A percentile compares a stretch with the other conserved stretches of the same genome.
phyloP scores from a whole-genome alignment of 768 basidiomycete genomes.

The Galerina marginata region DNA sequence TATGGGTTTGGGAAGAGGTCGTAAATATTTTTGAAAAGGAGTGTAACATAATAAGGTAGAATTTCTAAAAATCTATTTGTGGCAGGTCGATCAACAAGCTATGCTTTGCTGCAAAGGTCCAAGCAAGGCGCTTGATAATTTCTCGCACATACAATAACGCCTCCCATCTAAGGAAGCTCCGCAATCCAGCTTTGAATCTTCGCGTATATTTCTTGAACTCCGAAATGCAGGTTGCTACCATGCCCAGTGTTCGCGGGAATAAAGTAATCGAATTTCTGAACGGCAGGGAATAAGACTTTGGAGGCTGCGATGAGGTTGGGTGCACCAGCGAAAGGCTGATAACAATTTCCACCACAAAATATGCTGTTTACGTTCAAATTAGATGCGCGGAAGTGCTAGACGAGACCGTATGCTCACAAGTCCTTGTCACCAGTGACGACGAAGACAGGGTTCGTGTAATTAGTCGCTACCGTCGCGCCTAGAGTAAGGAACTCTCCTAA shows the following conservation, averaged over 20 bases:
- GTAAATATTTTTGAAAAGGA: too few relatives aligned
- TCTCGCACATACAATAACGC: not conserved
- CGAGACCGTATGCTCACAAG: conserved; percentile 19
- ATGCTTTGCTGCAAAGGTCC: not conserved
- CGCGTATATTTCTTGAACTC: conserved; percentile 15
- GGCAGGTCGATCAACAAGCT: not conserved
- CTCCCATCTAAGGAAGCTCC: not conserved
- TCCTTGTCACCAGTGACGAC: conserved; percentile 31
- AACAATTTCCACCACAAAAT: conserved; percentile 24
- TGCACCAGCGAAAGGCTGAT: conserved; percentile 11
- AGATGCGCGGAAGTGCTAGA: not conserved
- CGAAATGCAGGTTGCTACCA: conserved; percentile 22
- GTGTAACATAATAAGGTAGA: too few relatives aligned
- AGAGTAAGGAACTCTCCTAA: conserved; percentile 28
- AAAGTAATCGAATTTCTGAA: conserved; percentile 11
- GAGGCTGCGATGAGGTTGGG: conserved; percentile 14
- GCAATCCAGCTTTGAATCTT: conserved; percentile 22
- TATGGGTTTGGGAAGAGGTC: too few relatives aligned
- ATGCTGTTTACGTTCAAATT: conserved; percentile 12
- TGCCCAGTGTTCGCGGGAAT: conserved; percentile 27
- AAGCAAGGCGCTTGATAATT: not conserved
- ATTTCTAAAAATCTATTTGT: too few relatives aligned
- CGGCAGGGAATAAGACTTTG: conserved; percentile 14
- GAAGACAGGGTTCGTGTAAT: conserved; percentile 26
- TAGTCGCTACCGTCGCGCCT: conserved; percentile 4